phyloP scores from a whole-genome alignment of 495 filamentous ascomycete species.

The Talaromyces ruber region DNA sequence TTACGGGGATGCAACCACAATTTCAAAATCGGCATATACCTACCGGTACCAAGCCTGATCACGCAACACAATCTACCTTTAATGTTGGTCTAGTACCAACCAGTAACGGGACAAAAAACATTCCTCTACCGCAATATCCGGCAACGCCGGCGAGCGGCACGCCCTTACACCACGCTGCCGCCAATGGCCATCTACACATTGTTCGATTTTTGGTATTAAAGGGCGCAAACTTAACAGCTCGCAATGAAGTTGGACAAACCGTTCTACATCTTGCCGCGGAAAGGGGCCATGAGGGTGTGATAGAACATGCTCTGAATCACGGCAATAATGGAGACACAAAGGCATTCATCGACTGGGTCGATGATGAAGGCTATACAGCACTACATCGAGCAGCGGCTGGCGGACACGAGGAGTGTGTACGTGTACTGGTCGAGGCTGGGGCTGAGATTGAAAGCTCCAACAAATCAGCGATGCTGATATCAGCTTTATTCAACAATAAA shows the following conservation, averaged over 20 bases:
- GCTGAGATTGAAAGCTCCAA: slow-evolving; percentile 1
- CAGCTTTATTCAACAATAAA: neutral
- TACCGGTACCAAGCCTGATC: neutral
- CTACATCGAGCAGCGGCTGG: neutral
- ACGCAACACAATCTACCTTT: neutral
- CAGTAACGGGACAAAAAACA: neutral
- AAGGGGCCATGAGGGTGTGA: neutral
- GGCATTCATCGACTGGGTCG: neutral
- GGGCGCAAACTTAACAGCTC: neutral
- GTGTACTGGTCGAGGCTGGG: neutral
- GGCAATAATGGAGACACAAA: neutral
- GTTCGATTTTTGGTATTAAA: neutral
- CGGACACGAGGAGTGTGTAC: slow-evolving; percentile 1
- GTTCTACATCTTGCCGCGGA: neutral
- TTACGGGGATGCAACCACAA: neutral
- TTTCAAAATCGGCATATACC: neutral
- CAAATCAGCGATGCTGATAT: neutral
- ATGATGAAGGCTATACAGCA: neutral
- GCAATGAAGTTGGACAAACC: neutral
- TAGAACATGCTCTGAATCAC: neutral
- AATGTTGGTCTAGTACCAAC: neutral
- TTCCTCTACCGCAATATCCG: neutral
- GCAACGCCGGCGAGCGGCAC: neutral
- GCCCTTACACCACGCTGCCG: neutral
- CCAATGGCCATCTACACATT: neutral